Percentiles rank a stretch among this genome's conserved stretches.
These are phyloP conservation scores for Phylloporus sp. DNA, from an alignment of 768 basidiomycete genomes.

Conservation along the genomic window DNA sequence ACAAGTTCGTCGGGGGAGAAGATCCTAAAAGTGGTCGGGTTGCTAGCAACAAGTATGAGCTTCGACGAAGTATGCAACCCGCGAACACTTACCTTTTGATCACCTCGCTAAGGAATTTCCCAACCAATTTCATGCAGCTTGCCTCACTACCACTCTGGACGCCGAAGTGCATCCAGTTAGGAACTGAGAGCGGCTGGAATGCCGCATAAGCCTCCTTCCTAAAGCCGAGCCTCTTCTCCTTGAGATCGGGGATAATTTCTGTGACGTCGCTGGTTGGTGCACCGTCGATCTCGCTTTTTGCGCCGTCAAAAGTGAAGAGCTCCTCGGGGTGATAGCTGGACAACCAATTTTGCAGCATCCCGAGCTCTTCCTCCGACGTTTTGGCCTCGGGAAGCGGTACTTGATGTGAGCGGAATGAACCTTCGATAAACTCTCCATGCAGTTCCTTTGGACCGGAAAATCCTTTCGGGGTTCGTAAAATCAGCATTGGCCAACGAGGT, in stretches of 20 bases:
- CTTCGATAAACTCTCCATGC: constrained; percentile 70
- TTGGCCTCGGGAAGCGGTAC: constrained; percentile 77
- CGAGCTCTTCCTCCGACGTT: constrained; percentile 58
- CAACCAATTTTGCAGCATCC: constrained; percentile 66
- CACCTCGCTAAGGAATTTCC: constrained; percentile 51
- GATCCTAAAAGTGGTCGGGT: constrained; percentile 76
- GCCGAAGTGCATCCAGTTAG: constrained; percentile 57
- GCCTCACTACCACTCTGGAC: constrained; percentile 52
- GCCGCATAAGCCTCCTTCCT: constrained; percentile 61
- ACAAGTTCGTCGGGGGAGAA: constrained; percentile 89
- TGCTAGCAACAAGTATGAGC: constrained; percentile 36
- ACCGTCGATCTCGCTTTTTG: constrained; percentile 34
- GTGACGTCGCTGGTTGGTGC: constrained; percentile 51
- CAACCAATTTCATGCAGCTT: constrained; percentile 75
- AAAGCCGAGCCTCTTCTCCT: constrained; percentile 64
- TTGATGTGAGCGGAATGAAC: constrained; percentile 83
- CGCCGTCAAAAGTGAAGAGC: constrained; percentile 44
- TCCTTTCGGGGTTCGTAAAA: constrained; percentile 83
- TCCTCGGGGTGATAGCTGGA: constrained; percentile 62
- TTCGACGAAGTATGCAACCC: not conserved
- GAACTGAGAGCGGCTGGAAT: constrained; percentile 56
- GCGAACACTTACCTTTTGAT: constrained; percentile 42
- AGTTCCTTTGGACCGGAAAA: constrained; percentile 63
- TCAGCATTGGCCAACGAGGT: constrained; percentile 87
- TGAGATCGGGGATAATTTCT: constrained; percentile 49